Conservation (phyloP, 768 basidiomycete species). For the Auriscalpium orientale region DNA sequence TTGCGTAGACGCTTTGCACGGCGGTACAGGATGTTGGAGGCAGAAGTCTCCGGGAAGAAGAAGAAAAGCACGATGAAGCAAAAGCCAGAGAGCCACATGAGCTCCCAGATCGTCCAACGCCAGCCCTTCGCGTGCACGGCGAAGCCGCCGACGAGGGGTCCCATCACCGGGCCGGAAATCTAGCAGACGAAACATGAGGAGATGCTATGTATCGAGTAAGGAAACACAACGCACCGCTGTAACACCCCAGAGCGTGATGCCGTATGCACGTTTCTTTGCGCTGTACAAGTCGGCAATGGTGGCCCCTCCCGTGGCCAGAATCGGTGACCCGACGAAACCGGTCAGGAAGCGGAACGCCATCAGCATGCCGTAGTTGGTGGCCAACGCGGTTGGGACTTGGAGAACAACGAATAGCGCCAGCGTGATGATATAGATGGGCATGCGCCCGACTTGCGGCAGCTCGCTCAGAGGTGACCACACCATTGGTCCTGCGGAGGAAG, state of each 20-base stretch:
- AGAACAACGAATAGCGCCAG: constrained; percentile 25
- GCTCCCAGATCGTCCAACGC: constrained; percentile 28
- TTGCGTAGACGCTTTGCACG: constrained; percentile 25
- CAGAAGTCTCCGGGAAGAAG: constrained; percentile 26
- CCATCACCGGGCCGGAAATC: constrained; percentile 19
- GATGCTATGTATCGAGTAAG: not conserved
- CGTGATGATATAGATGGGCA: constrained; percentile 26
- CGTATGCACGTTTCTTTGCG: constrained; percentile 18
- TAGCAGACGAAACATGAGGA: not conserved
- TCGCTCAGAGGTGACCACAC: constrained; percentile 27
- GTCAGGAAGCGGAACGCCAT: constrained; percentile 29
- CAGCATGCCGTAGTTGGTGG: constrained; percentile 24
- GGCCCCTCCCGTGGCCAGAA: constrained; percentile 28
- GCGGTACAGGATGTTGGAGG: constrained; percentile 24
- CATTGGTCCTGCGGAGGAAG: constrained; percentile 11
- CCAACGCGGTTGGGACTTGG: constrained; percentile 27
- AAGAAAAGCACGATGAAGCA: constrained; percentile 21
- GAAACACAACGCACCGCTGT: constrained; percentile 15
- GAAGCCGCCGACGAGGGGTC: constrained; percentile 29
- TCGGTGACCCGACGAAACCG: constrained; percentile 27
- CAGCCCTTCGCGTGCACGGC: constrained; percentile 24
- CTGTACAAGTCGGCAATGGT: constrained; percentile 20
- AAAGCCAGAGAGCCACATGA: constrained; percentile 25
- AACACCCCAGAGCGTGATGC: constrained; percentile 20
- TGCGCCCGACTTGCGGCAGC: constrained; percentile 26